Conservation (phyloP, 495 filamentous ascomycete species). For the Cladorrhinum samala region DNA sequence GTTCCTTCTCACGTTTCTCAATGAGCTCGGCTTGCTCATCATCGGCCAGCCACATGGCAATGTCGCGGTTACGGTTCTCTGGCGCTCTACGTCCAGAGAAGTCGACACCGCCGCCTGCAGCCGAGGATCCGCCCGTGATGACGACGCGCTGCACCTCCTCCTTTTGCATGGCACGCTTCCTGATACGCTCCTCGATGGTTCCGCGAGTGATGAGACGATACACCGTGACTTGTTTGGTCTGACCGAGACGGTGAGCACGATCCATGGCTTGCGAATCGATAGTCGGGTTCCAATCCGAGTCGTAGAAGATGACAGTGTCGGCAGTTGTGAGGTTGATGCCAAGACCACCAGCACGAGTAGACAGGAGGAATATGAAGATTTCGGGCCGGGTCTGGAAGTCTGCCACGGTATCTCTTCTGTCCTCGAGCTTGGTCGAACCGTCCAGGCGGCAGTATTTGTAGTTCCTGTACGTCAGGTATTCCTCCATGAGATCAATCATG, state of each 20-base stretch:
- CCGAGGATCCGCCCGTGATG: conserved; percentile 72
- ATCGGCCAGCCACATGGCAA: conserved; percentile 93
- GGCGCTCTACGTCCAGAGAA: conserved; percentile 80
- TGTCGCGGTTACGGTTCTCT: conserved; percentile 90
- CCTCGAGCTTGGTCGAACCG: conserved; percentile 96
- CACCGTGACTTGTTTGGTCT: conserved; percentile 92
- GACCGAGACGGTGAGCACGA: conserved; percentile 93
- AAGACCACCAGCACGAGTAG: conserved; percentile 91
- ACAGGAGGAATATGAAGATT: conserved; percentile 94
- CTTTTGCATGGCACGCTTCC: conserved; percentile 95
- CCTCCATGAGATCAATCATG: conserved; percentile 99
- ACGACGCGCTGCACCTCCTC: conserved; percentile 99
- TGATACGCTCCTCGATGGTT: conserved; percentile 97
- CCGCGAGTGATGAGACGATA: conserved; percentile 95
- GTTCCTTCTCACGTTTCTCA: conserved; percentile 80
- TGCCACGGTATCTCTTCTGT: conserved; percentile 90
- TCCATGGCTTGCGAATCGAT: conserved; percentile 99
- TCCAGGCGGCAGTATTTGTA: conserved; percentile 97
- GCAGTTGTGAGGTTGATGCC: conserved; percentile 95
- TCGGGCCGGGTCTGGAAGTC: conserved; percentile 92
- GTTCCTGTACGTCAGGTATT: conserved; percentile 96
- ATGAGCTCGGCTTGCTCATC: conserved; percentile 90
- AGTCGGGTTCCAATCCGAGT: conserved; percentile 98
- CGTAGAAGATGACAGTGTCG: conserved; percentile 97
- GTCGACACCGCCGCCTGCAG: conserved; percentile 61